Percentiles rank a stretch among this genome's conserved stretches.
phyloP scores from a whole-genome alignment of 257 asterid genomes.

The Solanum clarkiae region DNA sequence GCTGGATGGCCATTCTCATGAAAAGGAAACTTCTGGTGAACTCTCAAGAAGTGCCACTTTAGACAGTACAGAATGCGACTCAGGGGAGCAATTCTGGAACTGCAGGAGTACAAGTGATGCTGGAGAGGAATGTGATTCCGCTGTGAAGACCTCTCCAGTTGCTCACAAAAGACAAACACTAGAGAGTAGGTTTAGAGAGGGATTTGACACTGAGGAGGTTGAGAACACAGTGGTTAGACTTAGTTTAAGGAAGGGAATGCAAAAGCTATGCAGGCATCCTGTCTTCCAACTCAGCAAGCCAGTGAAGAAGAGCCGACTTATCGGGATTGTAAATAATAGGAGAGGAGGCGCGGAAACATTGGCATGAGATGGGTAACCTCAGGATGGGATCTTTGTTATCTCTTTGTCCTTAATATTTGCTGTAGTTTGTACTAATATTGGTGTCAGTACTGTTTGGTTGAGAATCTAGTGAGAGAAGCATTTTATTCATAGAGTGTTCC shows the following conservation, averaged over 20 bases:
- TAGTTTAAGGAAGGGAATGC: constrained; percentile 36
- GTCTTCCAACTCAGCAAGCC: constrained; percentile 52
- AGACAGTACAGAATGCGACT: constrained; percentile 17
- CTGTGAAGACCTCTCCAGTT: constrained; percentile 4
- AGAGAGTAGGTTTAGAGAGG: constrained; percentile 30
- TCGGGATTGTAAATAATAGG: constrained; percentile 18
- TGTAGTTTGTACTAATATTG: neutral
- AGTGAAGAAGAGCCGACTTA: constrained; percentile 24
- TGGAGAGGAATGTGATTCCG: constrained; percentile 13
- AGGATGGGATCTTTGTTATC: neutral
- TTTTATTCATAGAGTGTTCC: neutral
- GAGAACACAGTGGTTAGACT: constrained; percentile 40
- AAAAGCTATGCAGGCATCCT: constrained; percentile 48
- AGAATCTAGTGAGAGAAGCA: constrained; percentile 6
- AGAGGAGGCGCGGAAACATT: constrained; percentile 16
- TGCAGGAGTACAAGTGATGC: constrained; percentile 17
- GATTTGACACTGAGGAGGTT: constrained; percentile 28
- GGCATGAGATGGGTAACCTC: neutral
- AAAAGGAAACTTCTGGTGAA: neutral
- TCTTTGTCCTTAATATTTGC: neutral
- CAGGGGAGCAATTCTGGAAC: constrained; percentile 8
- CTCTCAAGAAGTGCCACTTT: constrained; percentile 13
- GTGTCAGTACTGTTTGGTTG: neutral
- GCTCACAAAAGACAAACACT: constrained; percentile 25
- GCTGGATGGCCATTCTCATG: neutral